Percentiles rank a stretch among this genome's conserved stretches.
phyloP scores from a whole-genome alignment of 441 rosid genomes.

The Daphne laureola region DNA sequence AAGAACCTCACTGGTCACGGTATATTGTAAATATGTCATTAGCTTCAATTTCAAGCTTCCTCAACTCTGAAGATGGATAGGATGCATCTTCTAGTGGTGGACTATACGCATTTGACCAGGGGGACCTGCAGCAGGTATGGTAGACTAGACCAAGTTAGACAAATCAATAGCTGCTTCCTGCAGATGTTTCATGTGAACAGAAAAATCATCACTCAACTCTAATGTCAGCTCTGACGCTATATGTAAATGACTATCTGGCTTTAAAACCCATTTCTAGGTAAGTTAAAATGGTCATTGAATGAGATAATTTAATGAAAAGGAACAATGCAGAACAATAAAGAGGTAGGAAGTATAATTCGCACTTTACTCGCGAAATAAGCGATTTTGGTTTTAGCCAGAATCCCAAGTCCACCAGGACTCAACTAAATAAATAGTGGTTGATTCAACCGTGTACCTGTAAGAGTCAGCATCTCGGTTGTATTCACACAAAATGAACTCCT shows the following conservation, averaged over 20 bases:
- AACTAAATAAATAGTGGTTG: not conserved
- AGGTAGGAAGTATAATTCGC: not conserved
- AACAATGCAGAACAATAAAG: not conserved
- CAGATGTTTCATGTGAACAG: not conserved
- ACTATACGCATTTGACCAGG: constrained; percentile 86
- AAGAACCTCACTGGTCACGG: constrained; percentile 99
- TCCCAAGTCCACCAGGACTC: too few species aligned
- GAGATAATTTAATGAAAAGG: not conserved
- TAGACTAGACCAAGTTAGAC: constrained; percentile 1
- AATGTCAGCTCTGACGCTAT: too few species aligned
- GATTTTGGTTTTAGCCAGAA: not conserved
- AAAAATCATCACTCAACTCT: constrained; percentile 1
- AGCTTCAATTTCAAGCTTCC: constrained; percentile 89
- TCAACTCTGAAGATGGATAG: constrained; percentile 63
- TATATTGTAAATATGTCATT: constrained; percentile 78
- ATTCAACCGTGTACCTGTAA: constrained; percentile 44
- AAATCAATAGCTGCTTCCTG: not conserved
- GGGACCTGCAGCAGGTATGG: constrained; percentile 47
- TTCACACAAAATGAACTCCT: constrained; percentile 88
- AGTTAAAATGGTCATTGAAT: not conserved
- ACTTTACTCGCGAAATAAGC: not conserved
- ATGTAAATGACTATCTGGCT: too few species aligned
- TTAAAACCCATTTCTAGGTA: not conserved
- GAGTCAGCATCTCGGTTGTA: constrained; percentile 98
- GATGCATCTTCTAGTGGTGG: constrained; percentile 76